These are phyloP conservation scores for Heritiera fomes DNA, from an alignment of 345 rosid genomes.

Conservation along the genomic window DNA sequence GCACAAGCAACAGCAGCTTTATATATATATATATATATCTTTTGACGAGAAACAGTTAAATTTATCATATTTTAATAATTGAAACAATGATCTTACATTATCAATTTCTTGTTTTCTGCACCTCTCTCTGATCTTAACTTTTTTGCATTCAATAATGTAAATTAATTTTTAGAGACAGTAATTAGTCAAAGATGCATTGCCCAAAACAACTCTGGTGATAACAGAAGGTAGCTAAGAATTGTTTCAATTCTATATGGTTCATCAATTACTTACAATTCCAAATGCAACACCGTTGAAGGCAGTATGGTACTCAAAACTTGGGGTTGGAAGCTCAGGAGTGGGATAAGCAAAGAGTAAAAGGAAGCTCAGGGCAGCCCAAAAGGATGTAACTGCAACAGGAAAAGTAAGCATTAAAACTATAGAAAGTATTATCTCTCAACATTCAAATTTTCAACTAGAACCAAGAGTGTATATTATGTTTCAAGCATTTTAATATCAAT, in stretches of 20 bases:
- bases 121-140: background rate
- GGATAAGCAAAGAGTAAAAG: constrained; percentile 96
- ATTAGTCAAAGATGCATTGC: background rate
- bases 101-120: background rate
- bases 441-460: background rate
- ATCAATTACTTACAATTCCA: constrained; percentile 75
- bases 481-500: background rate
- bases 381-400: constrained; percentile 67
- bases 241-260: background rate
- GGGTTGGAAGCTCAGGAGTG: constrained; percentile 87
- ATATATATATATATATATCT: background rate
- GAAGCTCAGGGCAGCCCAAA: constrained; percentile 88
- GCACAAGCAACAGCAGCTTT: background rate
- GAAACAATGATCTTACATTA: background rate
- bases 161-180: background rate
- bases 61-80: background rate
- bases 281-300: constrained; percentile 90
- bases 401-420: constrained; percentile 13
- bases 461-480: background rate
- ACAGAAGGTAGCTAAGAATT: background rate
- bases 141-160: constrained; percentile 2
- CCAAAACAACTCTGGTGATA: background rate
- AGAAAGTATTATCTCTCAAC: constrained; percentile 9
- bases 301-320: constrained; percentile 92
- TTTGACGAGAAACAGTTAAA: background rate